A percentile compares a stretch with the other conserved stretches of the same genome.
Evolutionary conservation across 805 yeast species (phyloP).

Genomic region (Kuraishia piskuri): DNA sequence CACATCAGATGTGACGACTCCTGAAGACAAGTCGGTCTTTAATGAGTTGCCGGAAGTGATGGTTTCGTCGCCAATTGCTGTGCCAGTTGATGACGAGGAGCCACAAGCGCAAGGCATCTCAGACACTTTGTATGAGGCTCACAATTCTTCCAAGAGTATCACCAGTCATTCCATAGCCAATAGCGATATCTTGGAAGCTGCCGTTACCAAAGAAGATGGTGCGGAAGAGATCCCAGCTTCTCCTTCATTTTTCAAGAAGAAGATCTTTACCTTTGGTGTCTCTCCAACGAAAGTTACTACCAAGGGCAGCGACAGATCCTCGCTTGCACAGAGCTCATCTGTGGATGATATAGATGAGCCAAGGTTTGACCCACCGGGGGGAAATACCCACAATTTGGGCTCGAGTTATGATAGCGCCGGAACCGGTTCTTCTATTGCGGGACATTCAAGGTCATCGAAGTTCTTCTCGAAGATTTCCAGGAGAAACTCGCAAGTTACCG

Average conservation of each 20-base stretch:
- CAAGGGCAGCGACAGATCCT: constrained; percentile 14
- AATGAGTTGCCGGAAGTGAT: not conserved
- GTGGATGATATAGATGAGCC: constrained; percentile 9
- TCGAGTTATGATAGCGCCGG: not conserved
- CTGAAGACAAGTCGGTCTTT: not conserved
- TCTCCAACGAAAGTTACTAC: constrained; percentile 21
- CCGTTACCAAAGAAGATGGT: not conserved
- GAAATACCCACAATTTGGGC: not conserved
- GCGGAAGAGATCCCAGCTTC: constrained; percentile 16
- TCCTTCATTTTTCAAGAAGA: constrained; percentile 28
- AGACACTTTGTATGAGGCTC: not conserved
- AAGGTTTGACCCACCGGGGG: not conserved
- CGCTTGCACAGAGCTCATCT: constrained; percentile 4
- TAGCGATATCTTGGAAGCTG: not conserved
- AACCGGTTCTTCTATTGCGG: not conserved
- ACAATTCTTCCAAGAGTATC: not conserved
- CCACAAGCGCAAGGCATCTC: not conserved
- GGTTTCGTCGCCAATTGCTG: not conserved
- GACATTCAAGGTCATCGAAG: constrained; percentile 18
- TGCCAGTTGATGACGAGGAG: not conserved
- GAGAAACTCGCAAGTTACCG: constrained; percentile 12
- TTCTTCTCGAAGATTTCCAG: constrained; percentile 20
- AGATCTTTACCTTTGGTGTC: constrained; percentile 27
- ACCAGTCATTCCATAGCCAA: not conserved
- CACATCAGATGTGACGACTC: not conserved